Evolutionary conservation across 768 basidiomycete genomes (phyloP).

Genomic region (Lactarius sanguifluus): DNA sequence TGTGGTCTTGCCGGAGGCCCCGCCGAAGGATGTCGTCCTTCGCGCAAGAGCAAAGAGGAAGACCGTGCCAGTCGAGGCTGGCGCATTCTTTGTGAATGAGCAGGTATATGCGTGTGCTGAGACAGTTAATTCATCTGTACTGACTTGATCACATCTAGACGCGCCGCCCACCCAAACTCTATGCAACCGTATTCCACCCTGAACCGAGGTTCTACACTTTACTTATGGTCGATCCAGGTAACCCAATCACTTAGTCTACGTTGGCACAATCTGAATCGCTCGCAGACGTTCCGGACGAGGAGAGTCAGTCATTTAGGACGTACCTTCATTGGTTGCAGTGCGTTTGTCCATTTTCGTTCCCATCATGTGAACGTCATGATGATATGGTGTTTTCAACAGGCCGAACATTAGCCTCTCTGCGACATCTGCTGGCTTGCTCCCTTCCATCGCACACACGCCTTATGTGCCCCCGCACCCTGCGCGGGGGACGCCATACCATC

Average conservation of each 20-base stretch:
- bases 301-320: slow-evolving; percentile 59
- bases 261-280: neutral
- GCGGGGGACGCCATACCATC: slow-evolving; percentile 85
- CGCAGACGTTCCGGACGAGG: slow-evolving; percentile 80
- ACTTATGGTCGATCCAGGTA: slow-evolving; percentile 85
- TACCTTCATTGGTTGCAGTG: slow-evolving; percentile 89
- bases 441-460: slow-evolving; percentile 56
- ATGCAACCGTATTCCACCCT: slow-evolving; percentile 76
- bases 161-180: slow-evolving; percentile 57
- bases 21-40: slow-evolving; percentile 34
- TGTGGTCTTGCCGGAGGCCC: slow-evolving; percentile 51
- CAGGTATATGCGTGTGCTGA: slow-evolving; percentile 49
- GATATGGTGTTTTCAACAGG: slow-evolving; percentile 40
- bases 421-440: slow-evolving; percentile 42
- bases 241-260: neutral
- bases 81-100: slow-evolving; percentile 61
- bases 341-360: slow-evolving; percentile 18
- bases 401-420: slow-evolving; percentile 81
- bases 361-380: slow-evolving; percentile 16
- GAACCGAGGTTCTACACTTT: slow-evolving; percentile 84
- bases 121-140: neutral
- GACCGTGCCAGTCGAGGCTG: slow-evolving; percentile 61
- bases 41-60: slow-evolving; percentile 33
- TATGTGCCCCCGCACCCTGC: slow-evolving; percentile 94
- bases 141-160: slow-evolving; percentile 48